A percentile compares a stretch with the other conserved stretches of the same genome.
Evolutionary conservation across 805 yeast genomes (phyloP).

Genomic region (Kuraishia hungarica): DNA sequence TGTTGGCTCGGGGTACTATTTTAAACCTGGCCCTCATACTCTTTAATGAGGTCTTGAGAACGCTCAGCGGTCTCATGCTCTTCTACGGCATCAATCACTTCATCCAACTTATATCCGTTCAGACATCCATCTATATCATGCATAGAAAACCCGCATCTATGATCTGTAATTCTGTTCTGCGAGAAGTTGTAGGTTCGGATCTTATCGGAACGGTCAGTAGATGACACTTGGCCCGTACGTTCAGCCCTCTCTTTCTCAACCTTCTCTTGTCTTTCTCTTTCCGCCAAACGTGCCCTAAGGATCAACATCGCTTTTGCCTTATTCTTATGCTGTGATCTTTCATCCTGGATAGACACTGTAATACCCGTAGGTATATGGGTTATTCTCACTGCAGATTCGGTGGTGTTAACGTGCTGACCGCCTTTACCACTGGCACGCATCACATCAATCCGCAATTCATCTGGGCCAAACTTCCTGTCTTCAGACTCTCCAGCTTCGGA

Average conservation of each 20-base stretch:
- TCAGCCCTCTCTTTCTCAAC: conserved; percentile 56
- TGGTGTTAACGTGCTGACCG: conserved; percentile 96
- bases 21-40: conserved; percentile 7
- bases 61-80: conserved; percentile 35
- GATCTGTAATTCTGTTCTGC: conserved; percentile 91
- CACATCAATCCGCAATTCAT: conserved; percentile 88
- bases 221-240: conserved; percentile 75
- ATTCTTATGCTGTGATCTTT: conserved; percentile 88
- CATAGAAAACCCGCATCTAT: conserved; percentile 74
- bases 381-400: conserved; percentile 92
- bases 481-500: conserved; percentile 37
- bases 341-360: conserved; percentile 86
- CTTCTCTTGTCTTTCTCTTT: conserved; percentile 57
- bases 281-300: conserved; percentile 78
- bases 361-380: conserved; percentile 91
- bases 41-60: conserved; percentile 27
- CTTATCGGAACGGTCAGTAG: conserved; percentile 88
- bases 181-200: conserved; percentile 90
- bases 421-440: conserved; percentile 98
- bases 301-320: conserved; percentile 87
- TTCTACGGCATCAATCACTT: conserved; percentile 44
- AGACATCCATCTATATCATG: conserved; percentile 66
- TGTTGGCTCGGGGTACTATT: too few relatives aligned
- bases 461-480: conserved; percentile 71
- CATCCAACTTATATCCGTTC: conserved; percentile 51